phyloP scores from a whole-genome alignment of 2,329 filamentous ascomycete genomes.

The Myrmaecium sp. region DNA sequence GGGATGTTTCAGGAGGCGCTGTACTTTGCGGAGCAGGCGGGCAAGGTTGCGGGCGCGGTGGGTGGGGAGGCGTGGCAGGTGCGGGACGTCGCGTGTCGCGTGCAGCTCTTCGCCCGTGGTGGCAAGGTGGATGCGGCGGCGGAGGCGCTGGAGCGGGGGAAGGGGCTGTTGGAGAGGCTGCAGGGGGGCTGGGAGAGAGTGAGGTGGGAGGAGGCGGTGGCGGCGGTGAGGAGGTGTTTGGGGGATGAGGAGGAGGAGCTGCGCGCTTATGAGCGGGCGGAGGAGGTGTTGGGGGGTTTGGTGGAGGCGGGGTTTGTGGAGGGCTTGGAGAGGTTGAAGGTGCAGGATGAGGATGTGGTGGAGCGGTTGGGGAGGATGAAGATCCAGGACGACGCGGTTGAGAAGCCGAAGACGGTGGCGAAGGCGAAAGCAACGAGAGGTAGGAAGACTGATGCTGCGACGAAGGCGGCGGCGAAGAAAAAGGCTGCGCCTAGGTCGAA shows the following conservation, averaged over 20 bases:
- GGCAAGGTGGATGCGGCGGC: conserved; percentile 32
- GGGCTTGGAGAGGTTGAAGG: conserved; percentile 10
- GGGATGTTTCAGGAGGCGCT: conserved; percentile 79
- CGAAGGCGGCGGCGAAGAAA: conserved; percentile 2
- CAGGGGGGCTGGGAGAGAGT: conserved; percentile 37
- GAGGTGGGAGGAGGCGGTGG: conserved; percentile 31
- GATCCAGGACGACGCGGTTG: conserved; percentile 10
- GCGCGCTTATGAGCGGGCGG: conserved; percentile 30
- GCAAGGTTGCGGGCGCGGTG: conserved; percentile 56
- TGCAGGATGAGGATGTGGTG: conserved; percentile 19
- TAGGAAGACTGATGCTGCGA: conserved; percentile 7
- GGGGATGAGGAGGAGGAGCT: conserved; percentile 32
- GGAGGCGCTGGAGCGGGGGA: conserved; percentile 37
- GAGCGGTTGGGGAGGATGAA: conserved; percentile 26
- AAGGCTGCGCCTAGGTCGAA: conserved; percentile 1
- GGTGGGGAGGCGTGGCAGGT: conserved; percentile 39
- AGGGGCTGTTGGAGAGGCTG: conserved; percentile 21
- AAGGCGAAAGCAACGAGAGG: conserved; percentile 5
- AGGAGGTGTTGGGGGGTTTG: conserved; percentile 27
- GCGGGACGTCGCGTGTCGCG: conserved; percentile 27
- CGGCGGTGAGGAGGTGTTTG: conserved; percentile 30
- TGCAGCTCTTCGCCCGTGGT: conserved; percentile 32
- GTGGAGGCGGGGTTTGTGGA: conserved; percentile 17
- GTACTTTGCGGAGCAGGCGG: conserved; percentile 72
- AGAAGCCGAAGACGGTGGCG: conserved; percentile 1